phyloP scores from a whole-genome alignment of 495 filamentous ascomycete species.

The Penicillium bialowiezense region DNA sequence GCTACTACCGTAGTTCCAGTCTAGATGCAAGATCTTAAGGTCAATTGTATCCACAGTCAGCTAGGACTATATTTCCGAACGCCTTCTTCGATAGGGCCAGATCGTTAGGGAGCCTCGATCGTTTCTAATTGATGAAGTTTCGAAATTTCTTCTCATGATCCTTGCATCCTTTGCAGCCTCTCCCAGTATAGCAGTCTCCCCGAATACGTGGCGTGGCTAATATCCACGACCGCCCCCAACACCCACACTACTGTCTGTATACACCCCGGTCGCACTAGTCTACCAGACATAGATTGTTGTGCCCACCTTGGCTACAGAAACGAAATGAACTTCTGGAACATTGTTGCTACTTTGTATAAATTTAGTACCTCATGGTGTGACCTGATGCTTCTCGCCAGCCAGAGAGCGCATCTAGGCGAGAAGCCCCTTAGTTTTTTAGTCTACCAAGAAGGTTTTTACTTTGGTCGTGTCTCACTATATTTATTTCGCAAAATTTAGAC shows the following conservation, averaged over 20 bases:
- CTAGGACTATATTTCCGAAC: not conserved
- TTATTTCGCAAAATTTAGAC: too few species aligned
- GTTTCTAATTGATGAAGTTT: not conserved
- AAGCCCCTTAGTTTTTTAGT: not conserved
- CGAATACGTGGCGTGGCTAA: not conserved
- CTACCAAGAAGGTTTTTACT: not conserved
- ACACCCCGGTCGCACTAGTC: not conserved
- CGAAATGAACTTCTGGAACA: not conserved
- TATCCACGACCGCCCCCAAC: not conserved
- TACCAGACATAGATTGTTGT: slow-evolving; percentile 1
- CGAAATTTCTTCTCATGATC: not conserved
- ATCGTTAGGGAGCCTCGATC: not conserved
- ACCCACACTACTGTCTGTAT: not conserved
- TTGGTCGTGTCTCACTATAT: not conserved
- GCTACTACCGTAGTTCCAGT: not conserved
- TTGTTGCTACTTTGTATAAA: too few species aligned
- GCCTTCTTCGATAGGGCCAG: not conserved
- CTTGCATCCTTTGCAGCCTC: too few species aligned
- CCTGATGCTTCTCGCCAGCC: not conserved
- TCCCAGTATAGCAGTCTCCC: too few species aligned
- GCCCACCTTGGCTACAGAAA: not conserved
- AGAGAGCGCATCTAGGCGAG: not conserved
- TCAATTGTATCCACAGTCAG: slow-evolving; percentile 5
- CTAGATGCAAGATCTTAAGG: slow-evolving; percentile 6
- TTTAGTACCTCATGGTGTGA: not conserved